Base-by-base conservation (phyloP, 2,329 filamentous ascomycete species). In the Calonectria henricotiae region DNA sequence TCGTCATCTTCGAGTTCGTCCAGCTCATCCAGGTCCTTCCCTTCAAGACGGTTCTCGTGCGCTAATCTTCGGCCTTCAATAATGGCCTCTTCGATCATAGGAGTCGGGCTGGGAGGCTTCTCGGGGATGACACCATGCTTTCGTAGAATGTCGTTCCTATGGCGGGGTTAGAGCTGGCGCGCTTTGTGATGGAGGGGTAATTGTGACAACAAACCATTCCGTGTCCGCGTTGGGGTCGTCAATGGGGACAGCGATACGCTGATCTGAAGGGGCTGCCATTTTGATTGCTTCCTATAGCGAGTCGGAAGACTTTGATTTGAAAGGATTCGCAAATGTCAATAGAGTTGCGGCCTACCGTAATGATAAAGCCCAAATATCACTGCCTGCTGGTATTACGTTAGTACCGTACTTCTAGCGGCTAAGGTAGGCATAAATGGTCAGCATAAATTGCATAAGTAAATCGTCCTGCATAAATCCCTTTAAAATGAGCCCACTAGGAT, bases 71-170 rank as follows among this genome's bases (percentile, higher is more conserved):
- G 90, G 13, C 94, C 96, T 85, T 98, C 94, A 23, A 92, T 83
- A 55, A 99, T 90, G 4, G 96, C 96, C 86, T 98, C 96, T 84
- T 99, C 93, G 78, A 99, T 98, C 85, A 98, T 92, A 7, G 95
- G 95, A 2, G 96, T 98, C 2, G 96, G 96, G 54, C 96, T 98
- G 3, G 95, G 95, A 0, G 96, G 95, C 81, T 98, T 98, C 82
- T 98, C 95, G n/a, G 96, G 96, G 72, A 99, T 98, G 75, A 99
- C 88, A 75, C 95, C 94, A 86, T 99, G 95, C 83, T 97, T 97
- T 77, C 96, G 94, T 68, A 99, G 91, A 79, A 99, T 99, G 77
- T 99, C 96, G 82, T 99, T 99, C 95, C 95, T 98, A 73, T 67
- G 62, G 71, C 66, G 69, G 71, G 75, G 73, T 82, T 70, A 82